Conservation (phyloP, 2,329 filamentous ascomycete genomes). For the Nothopassalora personata region DNA sequence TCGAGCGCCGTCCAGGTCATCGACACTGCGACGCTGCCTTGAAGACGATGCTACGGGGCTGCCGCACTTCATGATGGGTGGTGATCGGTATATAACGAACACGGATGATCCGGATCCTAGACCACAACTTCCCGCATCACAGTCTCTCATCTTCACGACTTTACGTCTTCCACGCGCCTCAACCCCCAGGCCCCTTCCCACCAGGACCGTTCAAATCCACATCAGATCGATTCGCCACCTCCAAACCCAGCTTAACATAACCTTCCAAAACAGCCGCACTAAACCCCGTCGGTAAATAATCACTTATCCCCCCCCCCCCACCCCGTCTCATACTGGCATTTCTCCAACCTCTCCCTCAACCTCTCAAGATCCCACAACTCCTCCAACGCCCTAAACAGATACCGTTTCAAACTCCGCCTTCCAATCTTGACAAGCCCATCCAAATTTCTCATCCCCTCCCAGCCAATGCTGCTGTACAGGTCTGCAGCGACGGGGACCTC, state of each 20-base stretch:
- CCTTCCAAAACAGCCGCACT: slow-evolving; percentile 11
- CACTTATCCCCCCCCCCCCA: slow-evolving; percentile 34
- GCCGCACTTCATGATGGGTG: too few species aligned
- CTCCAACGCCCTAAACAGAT: slow-evolving; percentile 42
- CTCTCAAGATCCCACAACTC: slow-evolving; percentile 46
- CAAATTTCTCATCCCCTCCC: slow-evolving; percentile 30
- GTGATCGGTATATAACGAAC: too few species aligned
- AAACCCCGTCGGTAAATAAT: slow-evolving; percentile 28
- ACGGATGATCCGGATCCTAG: too few species aligned
- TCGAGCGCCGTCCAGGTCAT: too few species aligned
- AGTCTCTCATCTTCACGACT: too few species aligned
- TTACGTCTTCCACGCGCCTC: too few species aligned
- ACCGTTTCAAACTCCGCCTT: slow-evolving; percentile 37
- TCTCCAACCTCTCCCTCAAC: slow-evolving; percentile 32
- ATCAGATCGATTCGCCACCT: slow-evolving; percentile 21
- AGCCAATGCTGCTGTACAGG: too few species aligned
- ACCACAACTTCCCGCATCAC: too few species aligned
- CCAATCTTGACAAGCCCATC: slow-evolving; percentile 35
- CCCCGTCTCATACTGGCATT: slow-evolving; percentile 33
- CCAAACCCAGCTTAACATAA: slow-evolving; percentile 16
- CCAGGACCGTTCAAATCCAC: slow-evolving; percentile 18
- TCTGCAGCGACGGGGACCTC: too few species aligned
- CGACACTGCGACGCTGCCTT: too few species aligned
- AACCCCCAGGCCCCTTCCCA: not conserved
- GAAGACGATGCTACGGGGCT: too few species aligned